Percentiles rank a stretch among this genome's conserved stretches.
phyloP scores from a whole-genome alignment of 257 asterid species.

The Lycium ferocissimum region DNA sequence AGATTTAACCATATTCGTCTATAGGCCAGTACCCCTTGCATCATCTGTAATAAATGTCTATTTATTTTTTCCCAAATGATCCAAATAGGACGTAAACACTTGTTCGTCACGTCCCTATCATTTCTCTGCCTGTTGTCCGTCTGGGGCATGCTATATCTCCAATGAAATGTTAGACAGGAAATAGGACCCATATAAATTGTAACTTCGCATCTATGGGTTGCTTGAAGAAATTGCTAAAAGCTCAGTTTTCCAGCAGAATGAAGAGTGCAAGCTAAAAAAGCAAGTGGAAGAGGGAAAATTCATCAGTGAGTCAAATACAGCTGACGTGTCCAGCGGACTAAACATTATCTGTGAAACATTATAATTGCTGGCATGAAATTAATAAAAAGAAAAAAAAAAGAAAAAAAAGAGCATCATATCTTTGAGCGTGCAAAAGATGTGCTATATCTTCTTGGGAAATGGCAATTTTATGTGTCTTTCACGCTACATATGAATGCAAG shows the following conservation, averaged over 20 bases:
- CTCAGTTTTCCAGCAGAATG: not conserved
- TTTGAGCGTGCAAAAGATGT: conserved; percentile 25
- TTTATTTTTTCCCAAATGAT: no score
- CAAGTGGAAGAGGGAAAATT: not conserved
- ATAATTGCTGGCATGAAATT: conserved; percentile 19
- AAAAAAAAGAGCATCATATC: not conserved
- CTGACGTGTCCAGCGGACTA: not conserved
- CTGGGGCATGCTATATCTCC: not conserved
- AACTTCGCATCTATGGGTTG: no score
- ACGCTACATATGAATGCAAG: not conserved
- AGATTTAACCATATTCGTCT: not conserved
- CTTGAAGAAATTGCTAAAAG: not conserved
- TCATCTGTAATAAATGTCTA: no score
- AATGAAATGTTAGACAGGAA: not conserved
- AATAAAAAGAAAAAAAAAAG: not conserved
- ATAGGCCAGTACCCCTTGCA: no score
- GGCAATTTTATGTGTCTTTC: not conserved
- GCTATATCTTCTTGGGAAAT: not conserved
- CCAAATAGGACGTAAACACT: no score
- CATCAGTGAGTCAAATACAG: not conserved
- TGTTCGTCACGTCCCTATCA: not conserved
- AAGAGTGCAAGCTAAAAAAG: not conserved
- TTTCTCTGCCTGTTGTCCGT: not conserved
- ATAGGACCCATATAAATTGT: not conserved
- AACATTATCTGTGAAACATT: not conserved